phyloP scores from a whole-genome alignment of 345 rosid species.

The Jatropha curcas region DNA sequence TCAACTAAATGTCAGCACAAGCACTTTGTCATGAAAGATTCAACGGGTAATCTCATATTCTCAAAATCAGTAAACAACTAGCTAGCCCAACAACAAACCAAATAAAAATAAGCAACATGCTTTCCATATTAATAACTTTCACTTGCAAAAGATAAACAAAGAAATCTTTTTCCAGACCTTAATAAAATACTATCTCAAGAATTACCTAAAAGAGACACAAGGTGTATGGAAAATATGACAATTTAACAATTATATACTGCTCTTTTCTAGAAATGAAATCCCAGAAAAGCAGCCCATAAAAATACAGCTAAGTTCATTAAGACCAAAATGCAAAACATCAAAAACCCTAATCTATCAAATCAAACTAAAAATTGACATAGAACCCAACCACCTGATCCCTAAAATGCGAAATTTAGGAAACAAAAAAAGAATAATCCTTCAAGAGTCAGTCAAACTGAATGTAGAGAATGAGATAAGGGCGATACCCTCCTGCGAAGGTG shows the following conservation, averaged over 20 bases:
- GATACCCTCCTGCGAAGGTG: conserved; percentile 37
- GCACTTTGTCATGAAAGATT: neutral
- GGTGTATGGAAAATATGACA: too few species aligned
- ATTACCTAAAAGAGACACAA: neutral
- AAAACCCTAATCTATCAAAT: conserved; percentile 3
- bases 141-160: neutral
- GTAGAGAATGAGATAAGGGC: neutral
- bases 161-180: neutral
- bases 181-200: too few species aligned
- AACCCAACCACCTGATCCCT: neutral
- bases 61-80: neutral
- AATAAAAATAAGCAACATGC: neutral
- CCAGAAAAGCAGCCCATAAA: neutral
- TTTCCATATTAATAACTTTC: neutral
- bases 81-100: neutral
- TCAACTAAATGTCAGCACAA: neutral
- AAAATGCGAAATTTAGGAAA: neutral
- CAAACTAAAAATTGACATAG: neutral
- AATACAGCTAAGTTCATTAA: neutral
- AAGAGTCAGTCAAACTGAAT: too few species aligned
- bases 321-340: neutral
- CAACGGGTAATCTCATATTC: neutral
- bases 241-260: too few species aligned
- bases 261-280: too few species aligned
- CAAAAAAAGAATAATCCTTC: neutral